Evolutionary conservation across 768 basidiomycete species (phyloP), one percentile per base, ranked within the genome.

Genomic region (Termitomyces titanicus): DNA sequence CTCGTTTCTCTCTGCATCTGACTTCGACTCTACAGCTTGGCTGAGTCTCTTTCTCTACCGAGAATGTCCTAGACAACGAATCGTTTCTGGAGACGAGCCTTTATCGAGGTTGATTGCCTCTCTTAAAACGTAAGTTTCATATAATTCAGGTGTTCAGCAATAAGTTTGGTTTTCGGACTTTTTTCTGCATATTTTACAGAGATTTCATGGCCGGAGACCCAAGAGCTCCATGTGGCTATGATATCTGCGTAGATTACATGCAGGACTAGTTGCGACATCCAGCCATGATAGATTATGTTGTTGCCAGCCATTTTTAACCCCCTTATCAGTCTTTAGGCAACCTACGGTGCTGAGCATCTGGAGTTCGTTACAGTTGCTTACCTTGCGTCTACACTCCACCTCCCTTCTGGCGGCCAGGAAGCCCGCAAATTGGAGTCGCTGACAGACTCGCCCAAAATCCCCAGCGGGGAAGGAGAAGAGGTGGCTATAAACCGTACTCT

Each of bases 371-470:
- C 46, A 4, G 53, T 7, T 86, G 84, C 59, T 12, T 44, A 1
- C 62, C 67, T 0, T 34, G 54, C 25, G 71, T 78, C 0, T 85
- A 84, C 61, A 65, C 72, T 0, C 55, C 60, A 79, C 60, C 66
- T 74, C 59, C 84, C 86, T 62, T 66, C 68, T 0, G 61, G 72
- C 73, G 37, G 64, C 84, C 2, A 71, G 65, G 18, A 74, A 66
- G 1, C 72, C 84, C 3, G 82, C 82, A 62, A 3, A 60, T n/a
- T n/a, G 69, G 31, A 55, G 77, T 35, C 70, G 70, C 12, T 86
- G 82, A 84, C 80, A 84, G 60, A 84, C 81, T 0, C 85, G 85
- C 63, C 83, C 84, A 0, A 71, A 73, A 5, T n/a, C n/a, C n/a
- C n/a, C n/a, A n/a, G n/a, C n/a, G n/a, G n/a, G n/a, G n/a, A n/a